Percentiles rank a stretch among this genome's conserved stretches.
phyloP scores from a whole-genome alignment of 805 yeast species.

The Allodekkera sacchari region DNA sequence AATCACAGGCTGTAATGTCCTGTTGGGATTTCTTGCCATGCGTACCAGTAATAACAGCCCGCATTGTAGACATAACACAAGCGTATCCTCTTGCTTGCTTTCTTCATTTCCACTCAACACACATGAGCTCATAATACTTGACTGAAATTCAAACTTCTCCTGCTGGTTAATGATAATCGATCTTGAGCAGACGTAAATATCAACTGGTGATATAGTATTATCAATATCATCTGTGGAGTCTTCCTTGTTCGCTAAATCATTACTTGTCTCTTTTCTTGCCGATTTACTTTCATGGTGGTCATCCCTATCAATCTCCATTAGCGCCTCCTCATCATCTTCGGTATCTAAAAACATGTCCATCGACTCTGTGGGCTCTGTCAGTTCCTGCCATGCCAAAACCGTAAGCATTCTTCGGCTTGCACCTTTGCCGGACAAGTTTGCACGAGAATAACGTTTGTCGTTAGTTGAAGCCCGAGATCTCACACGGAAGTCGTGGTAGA shows the following conservation, averaged over 20 bases:
- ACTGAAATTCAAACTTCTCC: constrained; percentile 12
- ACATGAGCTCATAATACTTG: constrained; percentile 16
- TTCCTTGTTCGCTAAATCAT: not conserved
- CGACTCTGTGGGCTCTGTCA: constrained; percentile 18
- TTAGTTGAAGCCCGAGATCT: constrained; percentile 8
- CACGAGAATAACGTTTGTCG: constrained; percentile 8
- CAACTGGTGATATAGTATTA: too few relatives aligned
- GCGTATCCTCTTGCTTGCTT: constrained; percentile 18
- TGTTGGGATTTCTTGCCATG: constrained; percentile 7
- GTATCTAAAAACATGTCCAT: constrained; percentile 15
- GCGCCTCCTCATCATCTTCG: constrained; percentile 13
- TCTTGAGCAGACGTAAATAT: constrained; percentile 14
- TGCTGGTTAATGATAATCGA: constrained; percentile 18
- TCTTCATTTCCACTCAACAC: constrained; percentile 15
- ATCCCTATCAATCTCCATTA: constrained; percentile 1
- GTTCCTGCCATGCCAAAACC: constrained; percentile 16
- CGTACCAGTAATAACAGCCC: constrained; percentile 17
- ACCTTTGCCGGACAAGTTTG: not conserved
- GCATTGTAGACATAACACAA: constrained; percentile 15
- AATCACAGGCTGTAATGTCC: constrained; percentile 16
- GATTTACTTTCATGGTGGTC: constrained; percentile 3
- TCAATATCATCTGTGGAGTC: constrained; percentile 12
- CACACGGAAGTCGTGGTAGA: constrained; percentile 16
- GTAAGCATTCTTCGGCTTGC: constrained; percentile 12
- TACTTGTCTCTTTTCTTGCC: not conserved